These are phyloP conservation scores for Tetradesmus obliquus DNA, from an alignment of 139 green algal species.

Conservation along the genomic window DNA sequence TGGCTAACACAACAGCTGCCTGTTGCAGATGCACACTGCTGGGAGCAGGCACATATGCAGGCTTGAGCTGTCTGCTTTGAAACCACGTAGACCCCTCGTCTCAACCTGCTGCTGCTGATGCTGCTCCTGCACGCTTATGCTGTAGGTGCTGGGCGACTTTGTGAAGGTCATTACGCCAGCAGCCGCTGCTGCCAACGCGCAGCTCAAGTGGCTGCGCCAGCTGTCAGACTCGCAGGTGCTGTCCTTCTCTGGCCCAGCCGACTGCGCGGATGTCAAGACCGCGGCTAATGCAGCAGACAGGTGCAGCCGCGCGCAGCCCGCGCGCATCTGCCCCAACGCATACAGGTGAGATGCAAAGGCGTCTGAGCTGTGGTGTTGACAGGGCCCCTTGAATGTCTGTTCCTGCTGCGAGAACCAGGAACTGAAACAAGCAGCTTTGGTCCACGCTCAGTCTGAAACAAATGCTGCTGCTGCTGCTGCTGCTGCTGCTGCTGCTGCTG, in stretches of 20 bases:
- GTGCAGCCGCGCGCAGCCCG: conserved; percentile 21
- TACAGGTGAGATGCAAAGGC: conserved; percentile 38
- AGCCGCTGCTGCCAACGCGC: background rate
- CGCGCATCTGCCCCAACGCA: conserved; percentile 52
- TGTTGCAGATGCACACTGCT: too few species aligned
- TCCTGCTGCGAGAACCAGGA: background rate
- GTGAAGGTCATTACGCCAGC: conserved; percentile 46
- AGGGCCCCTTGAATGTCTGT: background rate
- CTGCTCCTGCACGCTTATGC: background rate
- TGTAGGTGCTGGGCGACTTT: conserved; percentile 69
- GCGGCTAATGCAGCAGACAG: background rate
- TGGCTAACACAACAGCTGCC: too few species aligned
- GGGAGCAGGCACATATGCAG: too few species aligned
- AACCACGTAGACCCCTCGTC: too few species aligned
- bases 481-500: background rate
- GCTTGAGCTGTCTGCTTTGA: too few species aligned
- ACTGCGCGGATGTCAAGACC: conserved; percentile 13
- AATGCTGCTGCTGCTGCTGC: background rate
- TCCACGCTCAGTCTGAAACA: too few species aligned
- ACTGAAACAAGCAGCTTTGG: background rate
- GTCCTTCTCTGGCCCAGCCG: background rate
- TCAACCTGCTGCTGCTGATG: background rate
- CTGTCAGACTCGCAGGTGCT: conserved; percentile 15
- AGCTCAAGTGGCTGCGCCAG: conserved; percentile 17
- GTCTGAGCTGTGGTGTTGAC: background rate